Evolutionary conservation across 1,284 basidiomycete species (phyloP).

Genomic region (Rhizoctonia solani): DNA sequence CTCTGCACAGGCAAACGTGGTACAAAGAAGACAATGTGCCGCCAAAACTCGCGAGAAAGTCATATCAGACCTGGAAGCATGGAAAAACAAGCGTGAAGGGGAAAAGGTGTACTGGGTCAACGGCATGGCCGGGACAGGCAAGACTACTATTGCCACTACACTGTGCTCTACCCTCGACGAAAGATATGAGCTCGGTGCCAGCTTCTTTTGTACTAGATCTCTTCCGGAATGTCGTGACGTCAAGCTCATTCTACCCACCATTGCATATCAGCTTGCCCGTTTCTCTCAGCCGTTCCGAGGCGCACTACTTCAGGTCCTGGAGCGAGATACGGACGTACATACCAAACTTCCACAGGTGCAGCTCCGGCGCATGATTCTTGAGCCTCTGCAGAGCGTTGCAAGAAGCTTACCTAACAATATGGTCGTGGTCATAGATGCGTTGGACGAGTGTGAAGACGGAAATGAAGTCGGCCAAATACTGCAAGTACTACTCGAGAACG

Average conservation of each 20-base stretch:
- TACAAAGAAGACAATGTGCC: neutral
- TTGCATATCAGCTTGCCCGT: conserved; percentile 26
- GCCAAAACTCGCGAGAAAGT: conserved; percentile 1
- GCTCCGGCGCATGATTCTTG: conserved; percentile 14
- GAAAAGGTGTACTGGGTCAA: conserved; percentile 1
- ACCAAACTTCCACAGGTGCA: conserved; percentile 3
- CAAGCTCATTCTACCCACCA: conserved; percentile 31
- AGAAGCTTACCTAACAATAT: neutral
- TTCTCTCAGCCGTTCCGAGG: conserved; percentile 8
- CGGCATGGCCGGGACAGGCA: conserved; percentile 19
- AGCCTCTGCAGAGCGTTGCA: neutral
- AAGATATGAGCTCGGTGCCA: neutral
- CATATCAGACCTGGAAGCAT: neutral
- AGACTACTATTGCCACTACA: conserved; percentile 38
- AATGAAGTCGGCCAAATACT: conserved; percentile 14
- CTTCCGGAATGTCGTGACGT: conserved; percentile 10
- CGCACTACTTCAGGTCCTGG: neutral
- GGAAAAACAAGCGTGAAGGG: neutral
- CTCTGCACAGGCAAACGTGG: neutral
- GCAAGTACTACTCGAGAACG: neutral
- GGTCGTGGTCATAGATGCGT: conserved; percentile 32
- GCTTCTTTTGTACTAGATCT: conserved; percentile 41
- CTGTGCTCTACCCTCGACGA: neutral
- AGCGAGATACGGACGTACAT: neutral
- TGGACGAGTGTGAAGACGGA: conserved; percentile 32